Base-by-base conservation (phyloP, 768 basidiomycete genomes). In the Suillus sp. region DNA sequence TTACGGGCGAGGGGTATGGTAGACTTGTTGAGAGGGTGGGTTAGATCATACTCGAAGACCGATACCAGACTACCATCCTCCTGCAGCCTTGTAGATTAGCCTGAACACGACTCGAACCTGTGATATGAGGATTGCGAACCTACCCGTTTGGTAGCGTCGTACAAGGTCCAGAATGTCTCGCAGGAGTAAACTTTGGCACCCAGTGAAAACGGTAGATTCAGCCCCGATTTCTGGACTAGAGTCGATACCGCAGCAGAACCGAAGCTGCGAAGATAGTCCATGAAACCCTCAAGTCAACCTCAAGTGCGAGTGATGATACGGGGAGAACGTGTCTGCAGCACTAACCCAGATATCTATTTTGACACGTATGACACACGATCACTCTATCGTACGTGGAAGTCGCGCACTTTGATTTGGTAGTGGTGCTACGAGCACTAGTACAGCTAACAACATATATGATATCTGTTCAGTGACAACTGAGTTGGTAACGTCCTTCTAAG, bases 181-280 rank as follows among this genome's bases (percentile, higher is more conserved):
- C 86, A 81, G 25, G 86, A 83, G 5, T 82, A 74, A 54, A 93
- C 84, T 67, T 91, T 91, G 34, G 82, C 71, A 40, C 95, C 95
- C 5, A 97, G 83, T 4, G 88, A 84, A 71, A 96, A 98, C 0
- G 96, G 95, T 27, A 96, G 81, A 67, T 90, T 91, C 16, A 98
- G 83, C 30, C 95, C 95, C 9, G 95, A 95, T 70, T 95, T 96
- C 70, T 93, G 91, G 2, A 98, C 92, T n/a, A 97, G 83, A 9
- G 89, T 87, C 45, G 91, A 95, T 50, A 92, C 95, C 8, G 95
- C 95, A 51, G 87, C 92, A 60, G 90, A 91, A 40, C 93, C 93
- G 18, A 95, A 81, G 37, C 81, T 92, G 68, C 91, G 83, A 63
- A 95, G 77, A 71, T 93, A 92, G 67, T 95, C 93, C 93, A 95